Base-by-base conservation (phyloP, 1,284 basidiomycete species). In the Sparassis latifolia region DNA sequence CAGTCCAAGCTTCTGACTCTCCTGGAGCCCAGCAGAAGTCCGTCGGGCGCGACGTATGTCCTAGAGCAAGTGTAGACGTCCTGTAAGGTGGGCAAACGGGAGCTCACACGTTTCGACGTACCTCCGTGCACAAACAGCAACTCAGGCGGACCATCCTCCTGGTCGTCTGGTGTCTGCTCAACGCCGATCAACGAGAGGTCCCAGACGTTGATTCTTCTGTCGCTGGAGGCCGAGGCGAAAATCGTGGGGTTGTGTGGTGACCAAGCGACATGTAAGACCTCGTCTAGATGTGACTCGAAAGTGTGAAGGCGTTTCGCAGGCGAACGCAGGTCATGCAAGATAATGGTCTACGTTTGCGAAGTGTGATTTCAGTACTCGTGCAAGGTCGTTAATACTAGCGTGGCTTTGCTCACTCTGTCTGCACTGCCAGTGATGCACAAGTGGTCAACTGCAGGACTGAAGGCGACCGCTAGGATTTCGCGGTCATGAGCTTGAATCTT, bases 161-260 rank as follows among this genome's bases (percentile, higher is more conserved):
- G 91, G 64, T 99, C 96, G 60, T 99, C 96, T 2, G 96, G 95
- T 0, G 92, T 92, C 68, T 99, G 96, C 69, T 99, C 97, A 47
- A 89, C 83, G 1, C 96, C 96, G 57, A 99, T 97, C 58, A 89
- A 82, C 38, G 85, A 80, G 47, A 98, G 71, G 71, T 99, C 95
- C 97, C 97, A 99, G 46, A 99, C 76, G 60, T 97, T 96, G 55
- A 99, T 82, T 27, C 97, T 79, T 33, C 97, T 80, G 66, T 99
- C 96, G 48, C 92, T 88, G 0, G 89, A 91, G 0, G 93, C 93
- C 3, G 90, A 94, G 0, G 93, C 94, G 59, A 97, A 97, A 52
- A 97, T 80, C 3, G 90, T 92, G 5, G 86, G 79, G 60, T 91
- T 89, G 63, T 93, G 89, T 4, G 97, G 96, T 3, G 93, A 97